Evolutionary conservation across 2,329 filamentous ascomycete species (phyloP), one percentile per base, ranked within the genome.

Genomic region (Trichoderma gracile): DNA sequence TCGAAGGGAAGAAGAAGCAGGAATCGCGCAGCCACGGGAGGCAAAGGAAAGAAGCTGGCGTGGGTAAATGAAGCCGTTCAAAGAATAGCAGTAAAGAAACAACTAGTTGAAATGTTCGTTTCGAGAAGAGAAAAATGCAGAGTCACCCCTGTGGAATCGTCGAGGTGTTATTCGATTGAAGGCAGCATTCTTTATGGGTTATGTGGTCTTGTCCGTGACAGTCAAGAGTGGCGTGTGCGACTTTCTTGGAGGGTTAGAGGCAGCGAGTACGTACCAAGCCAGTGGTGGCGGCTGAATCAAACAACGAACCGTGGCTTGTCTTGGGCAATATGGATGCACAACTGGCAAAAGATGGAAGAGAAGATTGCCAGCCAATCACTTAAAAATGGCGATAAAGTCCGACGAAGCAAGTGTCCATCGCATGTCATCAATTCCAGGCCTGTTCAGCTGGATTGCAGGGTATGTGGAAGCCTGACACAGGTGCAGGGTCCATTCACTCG

Each of bases 191-290:
- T 58, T 66, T 58, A 33, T 64, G 59, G 68, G 56, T 60, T 65
- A 66, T 60, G 68, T 69, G 64, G 62, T 70, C 66, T 63, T 64
- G 46, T 43, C 61, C 54, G 42, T 45, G 33, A 50, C 61, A 23
- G 33, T 42, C 17, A 57, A 43, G 38, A 64, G 61, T 63, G 61
- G 61, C 61, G 54, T 62, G 46, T 33, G 58, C 25, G 38, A 62
- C 40, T 43, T 54, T 62, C 33, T 46, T 25, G 27, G 25, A 59
- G 56, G 56, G 55, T 47, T 58, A 58, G 45, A 38, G 49, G 62
- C 27, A 12, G 9, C 25, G 27, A 46, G 59, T 64, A 64, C 61
- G 61, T 64, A 64, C 61, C 49, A 1, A 38, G 59, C 38, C 38
- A 53, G 33, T 42, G 25, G 46, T 61, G 25, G 58, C 40, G 47